Evolutionary conservation across 2,329 filamentous ascomycete species (phyloP).

Genomic region (Colletotrichum destructivum): DNA sequence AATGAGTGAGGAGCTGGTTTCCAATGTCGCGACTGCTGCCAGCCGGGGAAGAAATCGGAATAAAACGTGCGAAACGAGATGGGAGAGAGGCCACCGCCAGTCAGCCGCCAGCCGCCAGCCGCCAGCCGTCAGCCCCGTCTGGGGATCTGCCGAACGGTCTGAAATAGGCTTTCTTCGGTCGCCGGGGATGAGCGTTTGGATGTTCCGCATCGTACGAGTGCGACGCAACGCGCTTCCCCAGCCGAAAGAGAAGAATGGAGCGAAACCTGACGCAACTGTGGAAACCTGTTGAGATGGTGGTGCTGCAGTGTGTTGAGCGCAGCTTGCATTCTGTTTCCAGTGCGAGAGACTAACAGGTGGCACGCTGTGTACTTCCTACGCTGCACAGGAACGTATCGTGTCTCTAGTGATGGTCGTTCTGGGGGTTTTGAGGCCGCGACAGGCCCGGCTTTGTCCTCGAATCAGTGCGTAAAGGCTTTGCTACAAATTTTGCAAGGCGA

Average conservation of each 20-base stretch:
- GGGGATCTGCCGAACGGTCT: constrained; percentile 15
- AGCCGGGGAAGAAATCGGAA: constrained; percentile 34
- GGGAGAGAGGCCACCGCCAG: neutral
- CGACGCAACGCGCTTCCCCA: constrained; percentile 19
- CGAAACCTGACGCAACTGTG: neutral
- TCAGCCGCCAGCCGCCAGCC: neutral
- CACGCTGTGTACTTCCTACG: neutral
- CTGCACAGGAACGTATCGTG: constrained; percentile 5
- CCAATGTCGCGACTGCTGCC: constrained; percentile 17
- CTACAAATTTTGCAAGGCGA: constrained; percentile 13
- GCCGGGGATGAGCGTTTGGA: constrained; percentile 31
- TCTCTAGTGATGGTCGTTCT: neutral
- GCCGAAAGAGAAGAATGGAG: constrained; percentile 16
- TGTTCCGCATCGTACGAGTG: constrained; percentile 19
- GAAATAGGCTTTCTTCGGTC: constrained; percentile 37
- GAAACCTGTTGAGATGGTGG: neutral
- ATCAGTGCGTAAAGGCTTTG: constrained; percentile 23
- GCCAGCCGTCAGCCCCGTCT: constrained; percentile 5
- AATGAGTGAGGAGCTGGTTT: neutral
- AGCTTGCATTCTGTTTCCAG: too few relatives aligned
- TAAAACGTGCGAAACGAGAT: neutral
- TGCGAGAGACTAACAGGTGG: neutral
- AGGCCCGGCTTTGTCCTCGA: constrained; percentile 28
- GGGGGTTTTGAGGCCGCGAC: neutral
- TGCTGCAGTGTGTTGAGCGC: neutral